Conservation (phyloP, 257 asterid species). For the Solanum peruvianum region DNA sequence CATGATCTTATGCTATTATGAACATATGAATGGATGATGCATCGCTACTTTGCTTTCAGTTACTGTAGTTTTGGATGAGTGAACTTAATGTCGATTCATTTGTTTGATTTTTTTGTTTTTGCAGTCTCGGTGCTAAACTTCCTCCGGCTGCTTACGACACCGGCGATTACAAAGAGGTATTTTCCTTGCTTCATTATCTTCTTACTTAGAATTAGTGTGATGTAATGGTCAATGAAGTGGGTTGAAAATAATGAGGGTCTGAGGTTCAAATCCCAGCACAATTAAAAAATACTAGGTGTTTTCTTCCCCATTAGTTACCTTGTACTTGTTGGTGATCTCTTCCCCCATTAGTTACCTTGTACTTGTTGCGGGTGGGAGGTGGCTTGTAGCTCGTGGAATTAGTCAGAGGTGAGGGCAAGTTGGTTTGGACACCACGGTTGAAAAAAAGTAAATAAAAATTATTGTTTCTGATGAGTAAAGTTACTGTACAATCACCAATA, state of each 20-base stretch:
- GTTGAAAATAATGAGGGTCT: too few species aligned
- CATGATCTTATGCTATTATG: background rate
- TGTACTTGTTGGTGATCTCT: background rate
- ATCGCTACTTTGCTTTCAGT: background rate
- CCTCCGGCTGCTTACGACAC: slow-evolving; percentile 27
- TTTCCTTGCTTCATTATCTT: background rate
- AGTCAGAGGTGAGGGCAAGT: background rate
- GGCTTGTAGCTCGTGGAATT: background rate
- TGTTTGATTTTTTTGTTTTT: background rate
- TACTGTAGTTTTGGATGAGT: background rate
- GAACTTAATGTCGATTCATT: background rate
- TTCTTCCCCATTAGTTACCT: background rate
- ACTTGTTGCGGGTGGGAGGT: background rate
- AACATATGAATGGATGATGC: background rate
- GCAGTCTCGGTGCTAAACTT: slow-evolving; percentile 84
- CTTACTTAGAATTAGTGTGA: too few species aligned
- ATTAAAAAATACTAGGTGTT: too few species aligned
- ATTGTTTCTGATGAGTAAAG: background rate
- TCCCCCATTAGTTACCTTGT: background rate
- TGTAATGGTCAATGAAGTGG: too few species aligned
- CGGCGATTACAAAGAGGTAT: slow-evolving; percentile 39
- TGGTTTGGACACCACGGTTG: background rate
- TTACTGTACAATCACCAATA: background rate
- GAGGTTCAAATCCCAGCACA: too few species aligned
- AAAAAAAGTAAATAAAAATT: too few species aligned